Evolutionary conservation across 225 moss, liverwort and hornwort genomes (phyloP).

Genomic region (Polytrichum commune): DNA sequence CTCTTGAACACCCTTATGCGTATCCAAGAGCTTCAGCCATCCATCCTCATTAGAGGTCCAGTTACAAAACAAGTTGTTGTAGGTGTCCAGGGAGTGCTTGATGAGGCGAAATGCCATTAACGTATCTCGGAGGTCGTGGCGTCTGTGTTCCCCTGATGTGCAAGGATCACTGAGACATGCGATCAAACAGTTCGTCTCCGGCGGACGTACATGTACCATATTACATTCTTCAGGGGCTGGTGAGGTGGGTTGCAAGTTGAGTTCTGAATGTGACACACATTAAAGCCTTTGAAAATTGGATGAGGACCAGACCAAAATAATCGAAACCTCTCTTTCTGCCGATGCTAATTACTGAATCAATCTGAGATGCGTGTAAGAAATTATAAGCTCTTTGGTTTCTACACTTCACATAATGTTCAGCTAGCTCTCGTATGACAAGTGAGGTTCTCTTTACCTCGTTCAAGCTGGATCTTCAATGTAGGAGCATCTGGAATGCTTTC

Average conservation of each 20-base stretch:
- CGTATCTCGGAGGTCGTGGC: slow-evolving; percentile 5
- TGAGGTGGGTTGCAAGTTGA: slow-evolving; percentile 7
- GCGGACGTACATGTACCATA: background rate
- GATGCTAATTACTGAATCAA: too few species aligned
- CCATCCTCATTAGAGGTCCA: slow-evolving; percentile 17
- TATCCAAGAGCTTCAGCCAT: slow-evolving; percentile 30
- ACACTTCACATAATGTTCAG: too few species aligned
- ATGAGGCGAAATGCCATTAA: slow-evolving; percentile 14
- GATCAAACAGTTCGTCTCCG: background rate
- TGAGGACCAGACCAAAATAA: too few species aligned
- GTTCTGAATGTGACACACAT: slow-evolving; percentile 12
- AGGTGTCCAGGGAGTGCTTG: slow-evolving; percentile 16
- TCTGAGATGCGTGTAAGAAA: too few species aligned
- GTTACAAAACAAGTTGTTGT: slow-evolving; percentile 22
- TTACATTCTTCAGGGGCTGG: background rate
- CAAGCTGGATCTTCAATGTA: too few species aligned
- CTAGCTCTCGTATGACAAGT: too few species aligned
- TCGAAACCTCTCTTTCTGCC: too few species aligned
- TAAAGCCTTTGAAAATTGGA: too few species aligned
- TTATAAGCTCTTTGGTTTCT: too few species aligned
- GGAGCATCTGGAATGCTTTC: too few species aligned
- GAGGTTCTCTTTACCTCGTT: too few species aligned
- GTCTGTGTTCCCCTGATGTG: slow-evolving; percentile 18
- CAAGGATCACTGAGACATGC: slow-evolving; percentile 16
- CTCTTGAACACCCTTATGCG: slow-evolving; percentile 6